phyloP scores from a whole-genome alignment of 192 early-diverging fungal genomes.

The Haplosporangium gracile region DNA sequence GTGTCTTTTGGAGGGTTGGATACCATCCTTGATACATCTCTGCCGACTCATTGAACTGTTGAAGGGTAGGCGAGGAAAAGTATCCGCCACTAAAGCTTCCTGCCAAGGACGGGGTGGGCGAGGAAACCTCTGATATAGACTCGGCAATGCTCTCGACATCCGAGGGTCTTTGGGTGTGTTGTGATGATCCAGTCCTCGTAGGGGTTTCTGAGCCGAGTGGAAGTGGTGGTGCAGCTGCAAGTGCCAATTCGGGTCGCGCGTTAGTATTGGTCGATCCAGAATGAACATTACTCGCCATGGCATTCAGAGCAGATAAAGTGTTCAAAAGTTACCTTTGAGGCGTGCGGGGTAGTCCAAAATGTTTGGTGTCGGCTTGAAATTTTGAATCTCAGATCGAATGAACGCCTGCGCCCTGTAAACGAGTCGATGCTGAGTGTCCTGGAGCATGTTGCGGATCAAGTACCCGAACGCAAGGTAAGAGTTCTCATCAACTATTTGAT shows the following conservation, averaged over 20 bases:
- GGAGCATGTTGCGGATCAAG: slow-evolving; percentile 84
- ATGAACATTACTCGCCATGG: background rate
- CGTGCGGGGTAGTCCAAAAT: slow-evolving; percentile 69
- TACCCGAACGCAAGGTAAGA: slow-evolving; percentile 72
- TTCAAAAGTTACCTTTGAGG: slow-evolving; percentile 45
- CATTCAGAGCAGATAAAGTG: background rate
- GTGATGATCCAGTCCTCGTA: slow-evolving; percentile 22
- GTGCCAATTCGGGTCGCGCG: background rate
- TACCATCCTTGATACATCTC: slow-evolving; percentile 75
- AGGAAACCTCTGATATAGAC: slow-evolving; percentile 45
- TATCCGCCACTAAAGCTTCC: slow-evolving; percentile 42
- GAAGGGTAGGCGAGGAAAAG: slow-evolving; percentile 42
- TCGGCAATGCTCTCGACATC: slow-evolving; percentile 48
- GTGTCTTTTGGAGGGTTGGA: slow-evolving; percentile 83
- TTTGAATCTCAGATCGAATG: slow-evolving; percentile 83
- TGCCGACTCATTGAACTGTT: slow-evolving; percentile 49
- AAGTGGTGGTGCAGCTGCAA: slow-evolving; percentile 22
- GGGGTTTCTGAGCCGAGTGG: background rate
- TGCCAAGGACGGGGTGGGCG: slow-evolving; percentile 51
- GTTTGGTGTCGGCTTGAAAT: slow-evolving; percentile 76
- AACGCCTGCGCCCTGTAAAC: slow-evolving; percentile 89
- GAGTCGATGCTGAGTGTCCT: slow-evolving; percentile 91
- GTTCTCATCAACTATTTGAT: slow-evolving; percentile 57
- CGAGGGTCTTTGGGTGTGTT: slow-evolving; percentile 32
- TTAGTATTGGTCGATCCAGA: background rate